Evolutionary conservation across 2,329 filamentous ascomycete genomes (phyloP).

Genomic region (Alternaria ethzedia): DNA sequence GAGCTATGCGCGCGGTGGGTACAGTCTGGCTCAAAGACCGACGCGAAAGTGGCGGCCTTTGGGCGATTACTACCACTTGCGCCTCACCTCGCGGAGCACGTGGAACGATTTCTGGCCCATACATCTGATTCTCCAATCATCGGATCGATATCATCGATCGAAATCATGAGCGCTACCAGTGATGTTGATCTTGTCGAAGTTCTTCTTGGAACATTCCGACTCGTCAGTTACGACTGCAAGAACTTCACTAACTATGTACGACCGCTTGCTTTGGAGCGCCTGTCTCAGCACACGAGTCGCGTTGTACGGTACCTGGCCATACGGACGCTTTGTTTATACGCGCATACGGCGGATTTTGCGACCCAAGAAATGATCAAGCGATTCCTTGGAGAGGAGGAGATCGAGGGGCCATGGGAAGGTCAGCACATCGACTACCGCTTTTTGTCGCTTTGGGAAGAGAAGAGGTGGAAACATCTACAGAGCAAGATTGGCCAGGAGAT

Average conservation of each 20-base stretch:
- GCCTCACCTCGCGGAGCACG: conserved; percentile 77
- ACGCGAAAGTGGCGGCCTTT: conserved; percentile 69
- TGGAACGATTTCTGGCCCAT: conserved; percentile 59
- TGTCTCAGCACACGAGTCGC: conserved; percentile 66
- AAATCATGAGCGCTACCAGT: not conserved
- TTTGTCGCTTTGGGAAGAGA: conserved; percentile 68
- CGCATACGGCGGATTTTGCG: conserved; percentile 80
- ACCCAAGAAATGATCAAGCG: conserved; percentile 72
- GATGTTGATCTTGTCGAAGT: conserved; percentile 47
- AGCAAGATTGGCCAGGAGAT: conserved; percentile 11
- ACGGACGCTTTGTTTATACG: conserved; percentile 78
- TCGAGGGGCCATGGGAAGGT: conserved; percentile 78
- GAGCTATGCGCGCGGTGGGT: conserved; percentile 86
- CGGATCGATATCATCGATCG: conserved; percentile 13
- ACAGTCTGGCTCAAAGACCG: conserved; percentile 48
- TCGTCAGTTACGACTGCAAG: conserved; percentile 76
- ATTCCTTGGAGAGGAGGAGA: conserved; percentile 67
- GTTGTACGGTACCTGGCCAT: conserved; percentile 81
- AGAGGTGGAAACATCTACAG: conserved; percentile 52
- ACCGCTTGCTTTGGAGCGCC: conserved; percentile 69
- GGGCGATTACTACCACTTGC: conserved; percentile 82
- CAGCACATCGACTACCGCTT: conserved; percentile 79
- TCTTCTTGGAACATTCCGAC: conserved; percentile 76
- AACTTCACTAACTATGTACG: conserved; percentile 71
- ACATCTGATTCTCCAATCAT: conserved; percentile 33